Evolutionary conservation across 129 eudicot genomes (phyloP), one percentile per base, ranked within the genome.

Genomic region (Glebionis coronaria): DNA sequence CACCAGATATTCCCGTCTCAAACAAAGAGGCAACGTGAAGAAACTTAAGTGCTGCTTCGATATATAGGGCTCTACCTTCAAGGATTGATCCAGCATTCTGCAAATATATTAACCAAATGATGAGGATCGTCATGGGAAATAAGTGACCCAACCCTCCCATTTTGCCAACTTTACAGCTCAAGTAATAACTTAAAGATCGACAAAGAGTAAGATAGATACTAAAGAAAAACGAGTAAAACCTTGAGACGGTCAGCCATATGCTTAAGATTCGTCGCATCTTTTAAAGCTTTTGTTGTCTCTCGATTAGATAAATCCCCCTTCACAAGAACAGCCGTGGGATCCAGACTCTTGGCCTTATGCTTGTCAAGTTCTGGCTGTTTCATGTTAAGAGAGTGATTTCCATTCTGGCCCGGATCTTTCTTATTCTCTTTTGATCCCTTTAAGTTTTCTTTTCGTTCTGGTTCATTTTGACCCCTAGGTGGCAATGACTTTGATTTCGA

Each of bases 181-280:
- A 16, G 11, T 23, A 58, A 35, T 6, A 35, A 35, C 1, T 35
- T 35, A 35, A 35, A 35, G 42, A 35, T 6, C 42, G 9, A 35
- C 9, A 35, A 13, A 13, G 44, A 61, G n/a, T 16, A 61, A 11
- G 5, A 5, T 19, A 62, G 16, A 73, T 28, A 65, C 25, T 9
- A 44, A 44, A 44, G 19, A 42, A 44, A 35, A 15, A 63, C 31
- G 5, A 58, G 49, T 47, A 13, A 44, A 74, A 94, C 99, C 99
- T 94, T 94, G 16, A 79, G 79, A 44, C 99, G 99, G 75, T 94
- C 99, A 67, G 99, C 99, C 69, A 85, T 80, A 76, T 90, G 99
- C 63, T 94, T 94, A 53, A 94, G 95, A 77, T 78, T 86, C 56
- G 72, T 94, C 15, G 99, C 99, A 68, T 94, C 99, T 85, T 83